phyloP scores from a whole-genome alignment of 176 grass and related monocot genomes.

The Eragrostis curvula region DNA sequence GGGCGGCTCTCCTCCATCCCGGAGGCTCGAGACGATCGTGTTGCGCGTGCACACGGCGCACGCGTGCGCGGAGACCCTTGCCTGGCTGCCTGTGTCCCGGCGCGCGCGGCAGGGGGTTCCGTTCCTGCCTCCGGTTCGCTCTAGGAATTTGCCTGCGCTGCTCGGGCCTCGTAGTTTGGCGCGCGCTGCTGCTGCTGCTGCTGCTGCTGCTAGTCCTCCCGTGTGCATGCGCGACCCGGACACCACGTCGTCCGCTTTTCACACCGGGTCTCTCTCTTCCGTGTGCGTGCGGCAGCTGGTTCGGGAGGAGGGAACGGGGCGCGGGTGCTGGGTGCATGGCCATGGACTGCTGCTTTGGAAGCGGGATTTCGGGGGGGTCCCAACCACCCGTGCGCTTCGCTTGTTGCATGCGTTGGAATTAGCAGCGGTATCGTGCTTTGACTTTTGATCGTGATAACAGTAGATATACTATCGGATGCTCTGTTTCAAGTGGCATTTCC shows the following conservation, averaged over 20 bases:
- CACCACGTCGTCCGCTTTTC: constrained; percentile 35
- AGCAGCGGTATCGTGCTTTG: background rate
- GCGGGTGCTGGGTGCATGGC: no score
- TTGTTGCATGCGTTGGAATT: background rate
- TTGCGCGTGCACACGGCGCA: background rate
- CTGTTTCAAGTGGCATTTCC: background rate
- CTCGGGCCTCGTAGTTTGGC: constrained; percentile 35
- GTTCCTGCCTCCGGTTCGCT: background rate
- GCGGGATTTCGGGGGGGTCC: background rate
- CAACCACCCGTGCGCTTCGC: background rate
- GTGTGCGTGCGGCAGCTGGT: constrained; percentile 2
- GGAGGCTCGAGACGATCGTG: constrained; percentile 22
- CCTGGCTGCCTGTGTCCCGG: no score
- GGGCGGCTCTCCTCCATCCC: background rate
- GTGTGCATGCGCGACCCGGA: background rate
- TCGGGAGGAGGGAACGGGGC: constrained; percentile 4
- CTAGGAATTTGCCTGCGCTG: constrained; percentile 14
- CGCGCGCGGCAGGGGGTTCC: background rate
- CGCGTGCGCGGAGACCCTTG: background rate
- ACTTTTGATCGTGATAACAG: background rate
- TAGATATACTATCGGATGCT: background rate
- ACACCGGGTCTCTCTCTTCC: constrained; percentile 18
- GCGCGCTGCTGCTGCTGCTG: background rate
- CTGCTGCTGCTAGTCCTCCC: background rate
- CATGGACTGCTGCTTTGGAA: constrained; percentile 18